phyloP scores from a whole-genome alignment of 140 eudicot species.

The Senecio squalidus region DNA sequence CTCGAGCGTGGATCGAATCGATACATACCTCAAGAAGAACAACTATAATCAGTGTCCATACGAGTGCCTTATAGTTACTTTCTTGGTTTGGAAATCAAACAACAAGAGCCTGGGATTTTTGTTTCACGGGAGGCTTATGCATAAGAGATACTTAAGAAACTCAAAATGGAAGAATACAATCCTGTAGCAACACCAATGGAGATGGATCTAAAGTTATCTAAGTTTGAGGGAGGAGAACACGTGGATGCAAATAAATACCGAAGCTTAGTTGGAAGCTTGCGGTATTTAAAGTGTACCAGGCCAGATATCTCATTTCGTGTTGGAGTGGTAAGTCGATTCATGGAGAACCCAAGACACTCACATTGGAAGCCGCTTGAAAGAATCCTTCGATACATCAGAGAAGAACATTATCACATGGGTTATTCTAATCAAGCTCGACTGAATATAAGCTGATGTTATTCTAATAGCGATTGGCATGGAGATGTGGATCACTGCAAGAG shows the following conservation, averaged over 20 bases:
- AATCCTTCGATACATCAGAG: not conserved
- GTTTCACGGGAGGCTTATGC: slow-evolving; percentile 2
- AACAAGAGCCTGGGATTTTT: not conserved
- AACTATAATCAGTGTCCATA: not conserved
- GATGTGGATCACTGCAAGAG: slow-evolving; percentile 7
- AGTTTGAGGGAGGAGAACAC: slow-evolving; percentile 3
- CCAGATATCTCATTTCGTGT: not conserved
- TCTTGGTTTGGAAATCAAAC: not conserved
- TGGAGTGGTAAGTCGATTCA: not conserved
- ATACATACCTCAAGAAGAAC: not conserved
- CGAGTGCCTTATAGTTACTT: slow-evolving; percentile 5
- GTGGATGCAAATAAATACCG: not conserved
- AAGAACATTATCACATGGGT: not conserved
- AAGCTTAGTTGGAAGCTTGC: slow-evolving; percentile 6
- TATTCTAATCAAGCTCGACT: not conserved
- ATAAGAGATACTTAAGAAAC: not conserved
- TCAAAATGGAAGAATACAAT: not conserved
- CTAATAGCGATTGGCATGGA: slow-evolving; percentile 8
- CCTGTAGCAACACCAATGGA: slow-evolving; percentile 5
- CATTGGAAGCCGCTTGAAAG: not conserved
- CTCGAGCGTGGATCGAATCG: slow-evolving; percentile 3
- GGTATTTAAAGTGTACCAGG: slow-evolving; percentile 6
- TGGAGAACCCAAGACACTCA: not conserved
- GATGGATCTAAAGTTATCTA: not conserved
- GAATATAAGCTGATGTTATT: not conserved